A percentile compares a stretch with the other conserved stretches of the same genome.
phyloP scores from a whole-genome alignment of 139 green algal genomes.

The Chlorella ohadii region DNA sequence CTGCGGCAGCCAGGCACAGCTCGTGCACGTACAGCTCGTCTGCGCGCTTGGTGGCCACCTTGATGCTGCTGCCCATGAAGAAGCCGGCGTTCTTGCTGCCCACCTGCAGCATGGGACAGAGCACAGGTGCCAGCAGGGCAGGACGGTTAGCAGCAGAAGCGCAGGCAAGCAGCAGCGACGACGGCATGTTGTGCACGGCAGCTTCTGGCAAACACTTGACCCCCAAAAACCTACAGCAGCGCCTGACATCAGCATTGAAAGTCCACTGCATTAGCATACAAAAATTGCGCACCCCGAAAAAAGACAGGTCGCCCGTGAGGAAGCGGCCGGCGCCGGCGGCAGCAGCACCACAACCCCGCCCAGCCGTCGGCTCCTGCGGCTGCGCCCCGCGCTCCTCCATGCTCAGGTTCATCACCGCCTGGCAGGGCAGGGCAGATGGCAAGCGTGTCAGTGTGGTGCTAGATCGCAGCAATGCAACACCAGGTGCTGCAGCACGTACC shows the following conservation, averaged over 20 bases:
- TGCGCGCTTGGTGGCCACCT: conserved; percentile 62
- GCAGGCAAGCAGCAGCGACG: too few relatives aligned
- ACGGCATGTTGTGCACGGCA: too few relatives aligned
- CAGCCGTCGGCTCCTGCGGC: conserved; percentile 41
- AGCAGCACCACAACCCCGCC: conserved; percentile 2
- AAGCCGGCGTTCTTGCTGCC: conserved; percentile 87
- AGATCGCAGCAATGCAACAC: too few relatives aligned
- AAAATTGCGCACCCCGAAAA: conserved; percentile 68
- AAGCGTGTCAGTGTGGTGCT: too few relatives aligned
- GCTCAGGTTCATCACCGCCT: conserved; percentile 84
- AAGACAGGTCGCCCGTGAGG: conserved; percentile 80
- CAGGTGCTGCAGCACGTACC: too few relatives aligned
- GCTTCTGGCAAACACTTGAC: too few relatives aligned
- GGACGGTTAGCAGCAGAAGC: neutral
- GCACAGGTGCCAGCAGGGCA: neutral
- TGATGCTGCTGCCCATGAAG: conserved; percentile 76
- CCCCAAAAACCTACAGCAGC: neutral
- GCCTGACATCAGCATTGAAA: neutral
- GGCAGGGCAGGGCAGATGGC: neutral
- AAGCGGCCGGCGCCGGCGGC: conserved; percentile 50
- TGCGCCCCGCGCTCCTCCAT: conserved; percentile 77
- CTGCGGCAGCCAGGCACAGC: conserved; percentile 57
- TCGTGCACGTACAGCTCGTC: conserved; percentile 70
- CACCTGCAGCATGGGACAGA: neutral
- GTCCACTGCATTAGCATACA: too few relatives aligned